phyloP scores from a whole-genome alignment of 2,329 filamentous ascomycete species.

The Monascus ruber region DNA sequence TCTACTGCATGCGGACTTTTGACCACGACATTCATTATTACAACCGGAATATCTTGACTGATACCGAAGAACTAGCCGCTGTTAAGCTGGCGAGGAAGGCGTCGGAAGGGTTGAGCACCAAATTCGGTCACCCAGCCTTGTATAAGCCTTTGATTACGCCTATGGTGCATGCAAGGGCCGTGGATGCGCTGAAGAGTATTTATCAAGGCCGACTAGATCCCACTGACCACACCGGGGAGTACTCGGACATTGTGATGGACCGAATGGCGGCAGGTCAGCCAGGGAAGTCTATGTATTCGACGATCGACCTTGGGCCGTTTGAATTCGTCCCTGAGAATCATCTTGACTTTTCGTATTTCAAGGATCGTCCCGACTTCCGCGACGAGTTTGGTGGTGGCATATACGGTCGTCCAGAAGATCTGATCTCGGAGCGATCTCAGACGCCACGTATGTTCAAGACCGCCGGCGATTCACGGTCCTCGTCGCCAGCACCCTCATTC shows the following conservation, averaged over 20 bases:
- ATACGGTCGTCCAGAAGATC: constrained; percentile 34
- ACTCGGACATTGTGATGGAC: constrained; percentile 72
- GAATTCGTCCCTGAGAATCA: constrained; percentile 79
- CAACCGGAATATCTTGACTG: constrained; percentile 50
- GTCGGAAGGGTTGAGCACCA: constrained; percentile 56
- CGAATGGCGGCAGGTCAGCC: constrained; percentile 56
- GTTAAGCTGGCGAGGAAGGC: constrained; percentile 28
- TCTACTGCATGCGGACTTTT: constrained; percentile 65
- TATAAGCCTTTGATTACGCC: constrained; percentile 84
- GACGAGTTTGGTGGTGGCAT: constrained; percentile 72
- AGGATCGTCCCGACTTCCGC: constrained; percentile 77
- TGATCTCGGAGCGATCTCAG: constrained; percentile 34
- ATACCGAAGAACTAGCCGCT: constrained; percentile 33
- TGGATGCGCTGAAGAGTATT: constrained; percentile 73
- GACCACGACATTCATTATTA: constrained; percentile 75
- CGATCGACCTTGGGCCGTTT: constrained; percentile 54
- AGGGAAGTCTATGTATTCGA: constrained; percentile 37
- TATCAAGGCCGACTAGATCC: constrained; percentile 69
- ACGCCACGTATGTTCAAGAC: constrained; percentile 24
- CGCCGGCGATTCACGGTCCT: constrained; percentile 19
- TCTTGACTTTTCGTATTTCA: constrained; percentile 86
- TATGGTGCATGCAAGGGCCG: constrained; percentile 87
- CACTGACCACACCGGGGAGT: constrained; percentile 26
- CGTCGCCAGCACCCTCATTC: constrained; percentile 29
- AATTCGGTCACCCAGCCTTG: constrained; percentile 82